Conservation (phyloP, 257 asterid species). For the Apocynum venetum region DNA sequence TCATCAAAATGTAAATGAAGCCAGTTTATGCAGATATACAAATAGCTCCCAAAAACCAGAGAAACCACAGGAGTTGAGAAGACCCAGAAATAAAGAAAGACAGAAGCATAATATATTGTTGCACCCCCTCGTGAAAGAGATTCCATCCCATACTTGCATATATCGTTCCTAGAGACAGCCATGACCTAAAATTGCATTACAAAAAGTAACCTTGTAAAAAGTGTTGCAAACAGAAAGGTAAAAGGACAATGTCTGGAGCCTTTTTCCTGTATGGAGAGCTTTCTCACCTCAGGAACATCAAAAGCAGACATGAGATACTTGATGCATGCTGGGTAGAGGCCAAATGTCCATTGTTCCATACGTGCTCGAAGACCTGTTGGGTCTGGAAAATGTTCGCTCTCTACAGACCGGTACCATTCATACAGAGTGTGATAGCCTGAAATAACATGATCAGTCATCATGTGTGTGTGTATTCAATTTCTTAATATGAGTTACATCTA, state of each 20-base stretch:
- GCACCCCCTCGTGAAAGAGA: constrained; percentile 80
- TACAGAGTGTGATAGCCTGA: constrained; percentile 92
- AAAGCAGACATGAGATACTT: constrained; percentile 97
- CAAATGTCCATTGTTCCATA: constrained; percentile 93
- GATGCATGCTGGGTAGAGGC: constrained; percentile 98
- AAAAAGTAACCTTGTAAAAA: constrained; percentile 1
- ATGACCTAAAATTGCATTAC: constrained; percentile 54
- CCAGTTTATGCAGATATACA: constrained; percentile 93
- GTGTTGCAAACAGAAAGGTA: constrained; percentile 3
- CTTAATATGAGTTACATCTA: neutral
- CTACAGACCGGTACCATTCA: constrained; percentile 86
- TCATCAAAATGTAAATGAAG: constrained; percentile 95
- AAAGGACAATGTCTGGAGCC: neutral
- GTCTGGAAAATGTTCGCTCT: constrained; percentile 95
- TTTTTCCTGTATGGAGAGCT: neutral
- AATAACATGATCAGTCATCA: constrained; percentile 12
- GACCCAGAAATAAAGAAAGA: constrained; percentile 97
- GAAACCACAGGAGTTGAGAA: constrained; percentile 96
- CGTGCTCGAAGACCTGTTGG: constrained; percentile 95
- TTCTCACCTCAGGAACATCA: constrained; percentile 85
- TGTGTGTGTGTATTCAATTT: neutral
- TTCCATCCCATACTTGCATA: constrained; percentile 87
- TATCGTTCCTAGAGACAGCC: constrained; percentile 86
- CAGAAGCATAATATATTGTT: constrained; percentile 81
- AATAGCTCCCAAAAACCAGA: constrained; percentile 91